Percentiles rank a stretch among this genome's conserved stretches.
Evolutionary conservation across 1,284 basidiomycete species (phyloP).

Genomic region (Marasmius tenuissimus): DNA sequence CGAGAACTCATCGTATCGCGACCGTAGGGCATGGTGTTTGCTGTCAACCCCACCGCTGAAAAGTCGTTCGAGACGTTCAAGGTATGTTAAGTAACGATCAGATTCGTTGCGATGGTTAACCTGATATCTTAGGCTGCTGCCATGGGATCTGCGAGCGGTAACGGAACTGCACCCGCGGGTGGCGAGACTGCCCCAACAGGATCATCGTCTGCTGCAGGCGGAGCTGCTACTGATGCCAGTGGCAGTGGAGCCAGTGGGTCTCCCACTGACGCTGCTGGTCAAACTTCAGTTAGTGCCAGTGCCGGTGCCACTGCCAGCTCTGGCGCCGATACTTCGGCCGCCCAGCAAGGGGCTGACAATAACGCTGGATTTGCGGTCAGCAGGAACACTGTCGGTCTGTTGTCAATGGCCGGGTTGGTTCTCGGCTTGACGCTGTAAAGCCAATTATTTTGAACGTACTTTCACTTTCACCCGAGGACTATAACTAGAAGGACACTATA

Average conservation of each 20-base stretch:
- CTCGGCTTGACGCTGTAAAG: slow-evolving; percentile 32
- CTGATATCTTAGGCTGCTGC: slow-evolving; percentile 36
- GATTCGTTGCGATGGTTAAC: not conserved
- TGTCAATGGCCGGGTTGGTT: slow-evolving; percentile 33
- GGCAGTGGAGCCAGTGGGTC: no score
- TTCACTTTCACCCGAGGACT: not conserved
- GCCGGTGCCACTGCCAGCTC: no score
- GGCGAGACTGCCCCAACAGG: no score
- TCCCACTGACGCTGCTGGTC: no score
- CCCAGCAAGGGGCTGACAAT: not conserved
- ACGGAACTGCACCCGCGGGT: no score
- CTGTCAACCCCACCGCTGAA: slow-evolving; percentile 44
- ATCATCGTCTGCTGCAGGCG: slow-evolving; percentile 13
- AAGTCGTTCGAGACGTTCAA: slow-evolving; percentile 48
- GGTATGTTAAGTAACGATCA: slow-evolving; percentile 21
- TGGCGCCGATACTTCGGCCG: slow-evolving; percentile 11
- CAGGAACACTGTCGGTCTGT: slow-evolving; percentile 25
- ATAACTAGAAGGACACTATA: not conserved
- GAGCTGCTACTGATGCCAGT: slow-evolving; percentile 3
- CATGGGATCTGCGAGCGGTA: slow-evolving; percentile 20
- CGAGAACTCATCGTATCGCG: slow-evolving; percentile 11
- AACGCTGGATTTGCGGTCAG: slow-evolving; percentile 20
- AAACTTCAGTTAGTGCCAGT: not conserved
- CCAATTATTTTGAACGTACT: not conserved
- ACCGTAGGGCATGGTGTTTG: slow-evolving; percentile 56